Conservation (phyloP, 2,329 filamentous ascomycete species). For the Fusarium sp. region DNA sequence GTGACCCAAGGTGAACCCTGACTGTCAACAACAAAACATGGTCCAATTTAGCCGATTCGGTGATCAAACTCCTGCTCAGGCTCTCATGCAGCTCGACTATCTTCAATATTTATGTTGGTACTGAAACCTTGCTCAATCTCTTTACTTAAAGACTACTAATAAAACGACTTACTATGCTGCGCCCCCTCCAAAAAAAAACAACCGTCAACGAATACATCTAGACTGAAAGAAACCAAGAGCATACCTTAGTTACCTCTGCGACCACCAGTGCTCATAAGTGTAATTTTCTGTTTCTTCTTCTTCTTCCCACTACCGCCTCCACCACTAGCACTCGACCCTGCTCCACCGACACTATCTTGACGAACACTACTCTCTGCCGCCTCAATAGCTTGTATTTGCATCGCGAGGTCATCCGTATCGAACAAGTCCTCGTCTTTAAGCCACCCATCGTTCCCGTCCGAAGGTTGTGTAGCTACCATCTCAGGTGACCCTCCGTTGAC, state of each 20-base stretch:
- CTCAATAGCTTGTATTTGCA: conserved; percentile 69
- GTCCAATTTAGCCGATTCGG: background rate
- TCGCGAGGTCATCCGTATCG: conserved; percentile 67
- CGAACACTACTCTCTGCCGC: conserved; percentile 51
- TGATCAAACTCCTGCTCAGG: background rate
- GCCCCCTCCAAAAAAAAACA: conserved; percentile 1
- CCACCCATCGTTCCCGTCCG: conserved; percentile 80
- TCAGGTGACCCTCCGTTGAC: conserved; percentile 71
- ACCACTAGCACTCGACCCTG: conserved; percentile 31
- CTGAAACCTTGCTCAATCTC: conserved; percentile 7
- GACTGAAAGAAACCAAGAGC: conserved; percentile 10
- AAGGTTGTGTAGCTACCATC: conserved; percentile 53
- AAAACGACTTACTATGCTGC: conserved; percentile 7
- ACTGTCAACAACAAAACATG: background rate
- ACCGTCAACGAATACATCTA: background rate
- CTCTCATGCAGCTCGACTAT: background rate
- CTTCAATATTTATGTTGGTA: conserved; percentile 9
- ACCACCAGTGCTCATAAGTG: conserved; percentile 76
- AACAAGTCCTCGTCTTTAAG: conserved; percentile 83
- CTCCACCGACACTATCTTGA: conserved; percentile 33
- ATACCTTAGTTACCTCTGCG: conserved; percentile 57
- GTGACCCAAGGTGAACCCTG: background rate
- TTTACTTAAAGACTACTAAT: conserved; percentile 10
- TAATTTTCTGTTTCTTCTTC: conserved; percentile 80
- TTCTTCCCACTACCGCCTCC: conserved; percentile 64